Conservation (phyloP, 345 rosid genomes). For the Melastoma malabathricum region DNA sequence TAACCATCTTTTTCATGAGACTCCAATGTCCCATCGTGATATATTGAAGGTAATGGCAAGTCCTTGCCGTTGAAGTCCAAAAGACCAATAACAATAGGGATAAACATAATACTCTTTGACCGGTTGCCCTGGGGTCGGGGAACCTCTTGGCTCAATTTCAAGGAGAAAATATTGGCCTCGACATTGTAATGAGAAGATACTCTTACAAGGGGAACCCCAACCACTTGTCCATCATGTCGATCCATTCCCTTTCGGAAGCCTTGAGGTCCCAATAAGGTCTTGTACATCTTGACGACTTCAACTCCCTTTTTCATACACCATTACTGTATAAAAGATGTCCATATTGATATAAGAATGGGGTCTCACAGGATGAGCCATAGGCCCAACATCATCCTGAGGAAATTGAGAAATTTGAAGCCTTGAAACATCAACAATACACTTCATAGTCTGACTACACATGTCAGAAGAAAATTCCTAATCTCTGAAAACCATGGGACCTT, state of each 20-base stretch:
- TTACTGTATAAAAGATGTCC: no score
- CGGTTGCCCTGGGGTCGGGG: slow-evolving; percentile 87
- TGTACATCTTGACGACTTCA: slow-evolving; percentile 99
- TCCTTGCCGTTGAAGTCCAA: slow-evolving; percentile 75
- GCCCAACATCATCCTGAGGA: no score
- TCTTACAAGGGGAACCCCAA: slow-evolving; percentile 81
- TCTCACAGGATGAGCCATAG: no score
- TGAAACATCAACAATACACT: slow-evolving; percentile 3
- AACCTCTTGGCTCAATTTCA: slow-evolving; percentile 81
- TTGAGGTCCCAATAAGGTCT: slow-evolving; percentile 73
- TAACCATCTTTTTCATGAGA: slow-evolving; percentile 32
- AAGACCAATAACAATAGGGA: slow-evolving; percentile 71
- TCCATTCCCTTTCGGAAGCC: slow-evolving; percentile 98
- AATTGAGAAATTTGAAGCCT: no score
- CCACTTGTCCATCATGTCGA: slow-evolving; percentile 98
- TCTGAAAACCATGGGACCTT: slow-evolving; percentile 94
- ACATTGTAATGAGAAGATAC: slow-evolving; percentile 64
- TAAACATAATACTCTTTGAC: slow-evolving; percentile 81
- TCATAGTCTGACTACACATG: slow-evolving; percentile 96
- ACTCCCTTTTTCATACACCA: slow-evolving; percentile 52
- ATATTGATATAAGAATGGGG: no score
- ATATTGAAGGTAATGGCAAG: slow-evolving; percentile 51
- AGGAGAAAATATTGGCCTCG: slow-evolving; percentile 59
- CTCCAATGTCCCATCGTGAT: slow-evolving; percentile 46
- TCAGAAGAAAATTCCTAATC: slow-evolving; percentile 99